Conservation (phyloP, 2,329 filamentous ascomycete species). For the Colletotrichum sp. region DNA sequence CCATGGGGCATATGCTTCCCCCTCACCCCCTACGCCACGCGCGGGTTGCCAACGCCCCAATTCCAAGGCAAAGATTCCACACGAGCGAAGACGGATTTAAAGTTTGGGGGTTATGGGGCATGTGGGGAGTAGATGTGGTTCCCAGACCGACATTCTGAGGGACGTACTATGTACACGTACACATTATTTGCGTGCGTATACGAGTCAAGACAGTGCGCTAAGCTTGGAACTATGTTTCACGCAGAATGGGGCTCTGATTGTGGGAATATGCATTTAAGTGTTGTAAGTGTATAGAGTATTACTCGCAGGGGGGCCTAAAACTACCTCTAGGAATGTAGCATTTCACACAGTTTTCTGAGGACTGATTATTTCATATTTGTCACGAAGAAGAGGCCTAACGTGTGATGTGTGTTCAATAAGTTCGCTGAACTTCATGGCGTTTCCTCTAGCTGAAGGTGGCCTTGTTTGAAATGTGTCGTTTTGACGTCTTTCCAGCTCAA, state of each 20-base stretch:
- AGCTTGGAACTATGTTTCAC: neutral
- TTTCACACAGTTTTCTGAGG: no score
- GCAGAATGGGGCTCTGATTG: neutral
- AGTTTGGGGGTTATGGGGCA: neutral
- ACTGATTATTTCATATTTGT: no score
- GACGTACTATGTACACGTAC: neutral
- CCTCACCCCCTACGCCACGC: neutral
- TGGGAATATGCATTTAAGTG: neutral
- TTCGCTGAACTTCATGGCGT: no score
- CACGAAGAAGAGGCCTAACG: no score
- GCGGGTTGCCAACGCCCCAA: neutral
- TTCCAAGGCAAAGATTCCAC: neutral
- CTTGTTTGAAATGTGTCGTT: no score
- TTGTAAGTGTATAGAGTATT: neutral
- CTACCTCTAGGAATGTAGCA: no score
- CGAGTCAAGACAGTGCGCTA: neutral
- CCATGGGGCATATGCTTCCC: neutral
- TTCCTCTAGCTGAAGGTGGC: no score
- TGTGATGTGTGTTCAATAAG: no score
- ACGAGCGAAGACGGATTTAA: neutral
- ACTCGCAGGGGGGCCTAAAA: no score
- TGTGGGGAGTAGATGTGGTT: neutral
- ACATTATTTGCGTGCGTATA: neutral
- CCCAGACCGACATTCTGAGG: neutral
- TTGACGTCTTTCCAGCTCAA: no score